A percentile compares a stretch with the other conserved stretches of the same genome.
Evolutionary conservation across 768 basidiomycete genomes (phyloP).

Genomic region (Suillus plorans): DNA sequence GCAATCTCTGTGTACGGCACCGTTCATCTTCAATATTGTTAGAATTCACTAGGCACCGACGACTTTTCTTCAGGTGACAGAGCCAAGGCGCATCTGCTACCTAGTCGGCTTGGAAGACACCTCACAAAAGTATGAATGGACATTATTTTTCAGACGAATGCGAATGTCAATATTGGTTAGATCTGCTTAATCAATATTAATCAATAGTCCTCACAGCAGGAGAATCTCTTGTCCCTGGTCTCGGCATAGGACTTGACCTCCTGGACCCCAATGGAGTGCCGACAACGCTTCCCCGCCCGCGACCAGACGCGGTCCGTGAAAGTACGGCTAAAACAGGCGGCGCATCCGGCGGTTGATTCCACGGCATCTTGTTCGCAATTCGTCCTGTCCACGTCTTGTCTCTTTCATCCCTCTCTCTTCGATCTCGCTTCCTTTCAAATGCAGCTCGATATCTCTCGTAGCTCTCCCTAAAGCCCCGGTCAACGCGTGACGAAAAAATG

Average conservation of each 20-base stretch:
- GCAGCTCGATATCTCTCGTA: constrained; percentile 90
- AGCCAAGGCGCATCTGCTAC: not conserved
- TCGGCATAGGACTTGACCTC: constrained; percentile 34
- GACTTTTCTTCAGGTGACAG: not conserved
- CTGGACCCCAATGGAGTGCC: constrained; percentile 33
- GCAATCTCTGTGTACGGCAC: not conserved
- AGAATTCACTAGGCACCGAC: not conserved
- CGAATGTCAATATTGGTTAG: not conserved
- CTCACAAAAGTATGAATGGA: not conserved
- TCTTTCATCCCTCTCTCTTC: constrained; percentile 47
- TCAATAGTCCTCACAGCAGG: constrained; percentile 23
- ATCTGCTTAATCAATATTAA: not conserved
- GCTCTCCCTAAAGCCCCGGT: constrained; percentile 77
- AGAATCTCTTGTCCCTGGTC: constrained; percentile 25
- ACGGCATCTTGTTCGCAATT: constrained; percentile 28
- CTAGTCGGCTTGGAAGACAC: not conserved
- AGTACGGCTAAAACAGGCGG: constrained; percentile 16
- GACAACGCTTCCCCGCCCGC: constrained; percentile 23
- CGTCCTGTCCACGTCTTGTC: constrained; percentile 31
- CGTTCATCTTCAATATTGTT: not conserved
- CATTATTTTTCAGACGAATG: not conserved
- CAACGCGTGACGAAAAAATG: constrained; percentile 90
- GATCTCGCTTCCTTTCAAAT: constrained; percentile 79
- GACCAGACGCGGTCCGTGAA: constrained; percentile 24
- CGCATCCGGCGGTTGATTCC: constrained; percentile 17